phyloP scores from a whole-genome alignment of 2,329 filamentous ascomycete genomes.

The Bipolaris oryzae region DNA sequence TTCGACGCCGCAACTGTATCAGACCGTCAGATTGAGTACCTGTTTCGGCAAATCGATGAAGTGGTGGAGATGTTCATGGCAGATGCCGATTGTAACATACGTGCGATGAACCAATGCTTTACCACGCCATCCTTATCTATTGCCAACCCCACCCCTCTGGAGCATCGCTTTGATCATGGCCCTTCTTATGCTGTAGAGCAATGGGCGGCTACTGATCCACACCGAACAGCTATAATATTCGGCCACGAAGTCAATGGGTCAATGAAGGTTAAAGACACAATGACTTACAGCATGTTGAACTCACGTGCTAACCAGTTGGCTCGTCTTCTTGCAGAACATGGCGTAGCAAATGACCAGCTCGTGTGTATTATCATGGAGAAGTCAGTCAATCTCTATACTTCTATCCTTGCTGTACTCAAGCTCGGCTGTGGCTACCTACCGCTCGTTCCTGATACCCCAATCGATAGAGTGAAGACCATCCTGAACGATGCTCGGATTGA shows the following conservation, averaged over 20 bases:
- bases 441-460: conserved; percentile 73
- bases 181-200: conserved; percentile 59
- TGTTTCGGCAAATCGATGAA: conserved; percentile 67
- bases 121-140: conserved; percentile 45
- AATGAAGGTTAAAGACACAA: conserved; percentile 44
- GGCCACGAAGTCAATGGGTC: conserved; percentile 52
- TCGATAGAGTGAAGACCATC: conserved; percentile 65
- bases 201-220: conserved; percentile 56
- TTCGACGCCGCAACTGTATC: conserved; percentile 63
- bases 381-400: conserved; percentile 71
- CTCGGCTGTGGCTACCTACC: conserved; percentile 81
- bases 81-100: conserved; percentile 42
- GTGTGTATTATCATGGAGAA: conserved; percentile 82
- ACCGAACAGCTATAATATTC: conserved; percentile 69
- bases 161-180: conserved; percentile 27
- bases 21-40: conserved; percentile 58
- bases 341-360: conserved; percentile 60
- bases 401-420: conserved; percentile 77
- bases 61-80: conserved; percentile 56
- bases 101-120: conserved; percentile 33
- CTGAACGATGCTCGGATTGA: conserved; percentile 64
- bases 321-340: conserved; percentile 57
- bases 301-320: conserved; percentile 68
- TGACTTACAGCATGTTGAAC: conserved; percentile 73
- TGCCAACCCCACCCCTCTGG: conserved; percentile 47